These are phyloP conservation scores for Verticillium isaacii DNA, from an alignment of 2,329 filamentous ascomycete genomes.

Conservation along the genomic window DNA sequence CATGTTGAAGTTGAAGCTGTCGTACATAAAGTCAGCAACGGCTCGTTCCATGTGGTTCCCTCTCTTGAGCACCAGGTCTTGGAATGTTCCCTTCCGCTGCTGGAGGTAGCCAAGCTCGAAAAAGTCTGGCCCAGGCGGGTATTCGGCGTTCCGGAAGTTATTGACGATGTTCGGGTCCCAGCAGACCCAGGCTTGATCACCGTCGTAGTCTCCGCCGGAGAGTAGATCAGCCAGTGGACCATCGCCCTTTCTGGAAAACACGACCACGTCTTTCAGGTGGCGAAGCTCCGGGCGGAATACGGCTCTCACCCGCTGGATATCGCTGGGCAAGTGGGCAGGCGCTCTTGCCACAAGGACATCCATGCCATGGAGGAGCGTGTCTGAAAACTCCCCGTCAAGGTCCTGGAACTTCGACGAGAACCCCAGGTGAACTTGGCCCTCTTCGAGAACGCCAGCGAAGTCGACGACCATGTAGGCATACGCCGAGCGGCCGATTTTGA, in stretches of 20 bases:
- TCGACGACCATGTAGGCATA: conserved; percentile 66
- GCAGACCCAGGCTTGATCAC: conserved; percentile 72
- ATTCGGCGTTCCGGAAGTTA: conserved; percentile 60
- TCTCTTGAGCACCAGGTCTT: conserved; percentile 28
- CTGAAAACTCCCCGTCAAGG: conserved; percentile 42
- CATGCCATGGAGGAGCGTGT: conserved; percentile 47
- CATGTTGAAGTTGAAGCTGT: conserved; percentile 55
- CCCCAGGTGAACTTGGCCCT: conserved; percentile 62
- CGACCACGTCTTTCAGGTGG: conserved; percentile 69
- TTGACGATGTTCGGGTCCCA: conserved; percentile 64
- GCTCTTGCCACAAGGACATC: conserved; percentile 65
- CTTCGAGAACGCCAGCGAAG: conserved; percentile 53
- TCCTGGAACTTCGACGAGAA: conserved; percentile 65
- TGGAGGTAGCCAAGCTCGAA: conserved; percentile 42
- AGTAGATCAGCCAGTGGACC: conserved; percentile 63
- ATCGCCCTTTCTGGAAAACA: conserved; percentile 65
- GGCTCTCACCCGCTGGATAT: conserved; percentile 64
- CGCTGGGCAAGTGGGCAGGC: conserved; percentile 64
- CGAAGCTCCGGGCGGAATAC: conserved; percentile 57
- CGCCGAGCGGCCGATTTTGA: conserved; percentile 56
- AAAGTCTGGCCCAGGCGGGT: conserved; percentile 39
- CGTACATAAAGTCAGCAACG: conserved; percentile 42
- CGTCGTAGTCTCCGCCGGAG: conserved; percentile 78
- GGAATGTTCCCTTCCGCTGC: conserved; percentile 42
- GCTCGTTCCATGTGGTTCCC: conserved; percentile 13